These are phyloP conservation scores for Daedaleopsis nitida DNA, from an alignment of 768 basidiomycete species.

Conservation along the genomic window DNA sequence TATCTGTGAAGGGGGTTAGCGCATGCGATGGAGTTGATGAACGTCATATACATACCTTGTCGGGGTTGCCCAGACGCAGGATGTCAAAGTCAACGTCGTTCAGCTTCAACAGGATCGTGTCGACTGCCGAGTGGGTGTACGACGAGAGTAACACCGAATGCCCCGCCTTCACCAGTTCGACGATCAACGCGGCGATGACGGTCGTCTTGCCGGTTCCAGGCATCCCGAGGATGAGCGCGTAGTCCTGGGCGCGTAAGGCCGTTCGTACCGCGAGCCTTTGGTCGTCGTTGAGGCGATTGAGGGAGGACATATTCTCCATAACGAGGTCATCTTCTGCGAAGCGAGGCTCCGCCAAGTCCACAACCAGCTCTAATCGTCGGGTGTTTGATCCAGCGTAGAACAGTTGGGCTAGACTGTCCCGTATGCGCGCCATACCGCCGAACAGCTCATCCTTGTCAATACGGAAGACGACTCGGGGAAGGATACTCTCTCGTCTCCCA, in stretches of 20 bases:
- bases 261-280: constrained; percentile 74
- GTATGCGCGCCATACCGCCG: constrained; percentile 83
- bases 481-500: constrained; percentile 22
- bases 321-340: constrained; percentile 48
- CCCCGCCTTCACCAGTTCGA: constrained; percentile 72
- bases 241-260: constrained; percentile 81
- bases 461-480: constrained; percentile 57
- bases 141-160: constrained; percentile 89
- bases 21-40: not conserved
- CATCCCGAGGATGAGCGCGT: constrained; percentile 94
- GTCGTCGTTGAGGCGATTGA: constrained; percentile 56
- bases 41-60: constrained; percentile 64
- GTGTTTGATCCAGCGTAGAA: constrained; percentile 82
- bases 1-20: constrained; percentile 52
- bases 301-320: constrained; percentile 29
- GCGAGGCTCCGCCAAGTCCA: constrained; percentile 71
- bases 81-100: constrained; percentile 67
- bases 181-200: constrained; percentile 87
- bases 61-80: constrained; percentile 84
- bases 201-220: constrained; percentile 99
- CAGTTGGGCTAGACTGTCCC: constrained; percentile 86
- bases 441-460: constrained; percentile 94
- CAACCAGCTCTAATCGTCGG: constrained; percentile 70
- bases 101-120: constrained; percentile 91
- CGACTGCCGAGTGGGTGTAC: constrained; percentile 98